Evolutionary conservation across 2,329 filamentous ascomycete species (phyloP).

Genomic region (Ophiostoma tasmaniense): DNA sequence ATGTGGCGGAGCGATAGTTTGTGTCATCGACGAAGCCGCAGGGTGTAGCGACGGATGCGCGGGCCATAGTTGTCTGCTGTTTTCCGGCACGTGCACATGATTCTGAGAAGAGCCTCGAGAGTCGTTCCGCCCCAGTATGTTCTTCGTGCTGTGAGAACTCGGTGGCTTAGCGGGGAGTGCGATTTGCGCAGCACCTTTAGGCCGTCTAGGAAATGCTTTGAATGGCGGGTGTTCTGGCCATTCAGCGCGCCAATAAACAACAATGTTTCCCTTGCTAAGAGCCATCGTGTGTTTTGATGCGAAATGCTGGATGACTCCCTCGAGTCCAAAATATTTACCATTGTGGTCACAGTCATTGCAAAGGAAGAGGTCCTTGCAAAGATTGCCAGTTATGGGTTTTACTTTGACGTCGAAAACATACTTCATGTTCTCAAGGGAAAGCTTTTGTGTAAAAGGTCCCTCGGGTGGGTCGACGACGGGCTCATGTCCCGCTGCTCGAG

Average conservation of each 20-base stretch:
- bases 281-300: slow-evolving; percentile 69
- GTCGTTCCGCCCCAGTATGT: neutral
- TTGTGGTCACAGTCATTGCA: slow-evolving; percentile 61
- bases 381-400: slow-evolving; percentile 57
- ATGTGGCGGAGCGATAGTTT: neutral
- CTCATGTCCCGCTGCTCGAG: slow-evolving; percentile 37
- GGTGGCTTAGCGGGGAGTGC: neutral
- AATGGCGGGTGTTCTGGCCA: slow-evolving; percentile 74
- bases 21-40: neutral
- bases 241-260: slow-evolving; percentile 71
- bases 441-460: slow-evolving; percentile 49
- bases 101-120: neutral
- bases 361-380: slow-evolving; percentile 64
- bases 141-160: neutral
- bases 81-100: slow-evolving; percentile 32
- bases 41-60: neutral
- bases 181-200: slow-evolving; percentile 23
- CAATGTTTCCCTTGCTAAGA: slow-evolving; percentile 61
- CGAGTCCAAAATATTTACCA: slow-evolving; percentile 63
- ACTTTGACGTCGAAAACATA: slow-evolving; percentile 75
- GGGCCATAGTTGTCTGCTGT: neutral
- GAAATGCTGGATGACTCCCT: slow-evolving; percentile 74
- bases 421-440: slow-evolving; percentile 79
- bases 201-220: slow-evolving; percentile 46
- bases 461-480: slow-evolving; percentile 41